Conservation (phyloP, 208 protist genomes). For the Naegleria gruberi region DNA sequence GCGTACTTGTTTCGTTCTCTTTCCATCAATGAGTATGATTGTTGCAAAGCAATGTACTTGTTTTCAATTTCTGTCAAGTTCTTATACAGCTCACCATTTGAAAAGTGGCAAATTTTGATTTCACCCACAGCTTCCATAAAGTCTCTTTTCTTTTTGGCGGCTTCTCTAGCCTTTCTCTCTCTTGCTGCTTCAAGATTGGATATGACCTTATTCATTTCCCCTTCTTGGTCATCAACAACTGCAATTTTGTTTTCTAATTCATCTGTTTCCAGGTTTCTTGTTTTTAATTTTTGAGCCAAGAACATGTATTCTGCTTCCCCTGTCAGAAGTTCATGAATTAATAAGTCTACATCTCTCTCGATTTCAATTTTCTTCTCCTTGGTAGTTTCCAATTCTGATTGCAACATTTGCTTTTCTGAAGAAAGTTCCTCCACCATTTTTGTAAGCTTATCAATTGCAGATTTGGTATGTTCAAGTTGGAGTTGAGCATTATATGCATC, state of each 20-base stretch:
- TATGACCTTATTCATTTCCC: conserved; percentile 59
- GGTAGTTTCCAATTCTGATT: conserved; percentile 44
- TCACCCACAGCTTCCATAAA: conserved; percentile 68
- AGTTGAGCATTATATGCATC: conserved; percentile 59
- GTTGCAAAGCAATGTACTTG: conserved; percentile 57
- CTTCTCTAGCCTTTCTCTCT: conserved; percentile 72
- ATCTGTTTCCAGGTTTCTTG: conserved; percentile 49
- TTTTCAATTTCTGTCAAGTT: conserved; percentile 59
- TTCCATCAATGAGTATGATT: conserved; percentile 78
- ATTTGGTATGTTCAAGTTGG: conserved; percentile 51
- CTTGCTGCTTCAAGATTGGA: conserved; percentile 54
- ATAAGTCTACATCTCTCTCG: conserved; percentile 59
- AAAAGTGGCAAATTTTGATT: conserved; percentile 64
- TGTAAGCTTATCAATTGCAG: conserved; percentile 44
- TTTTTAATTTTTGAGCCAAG: conserved; percentile 51
- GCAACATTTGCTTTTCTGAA: conserved; percentile 41
- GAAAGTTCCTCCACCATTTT: conserved; percentile 45
- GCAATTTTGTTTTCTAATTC: conserved; percentile 62
- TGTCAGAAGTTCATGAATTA: conserved; percentile 65
- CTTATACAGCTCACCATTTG: conserved; percentile 54
- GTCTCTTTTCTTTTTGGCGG: conserved; percentile 59
- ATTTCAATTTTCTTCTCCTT: conserved; percentile 52
- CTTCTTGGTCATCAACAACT: conserved; percentile 53
- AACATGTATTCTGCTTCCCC: conserved; percentile 71
- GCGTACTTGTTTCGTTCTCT: conserved; percentile 78